These are phyloP conservation scores for Panaeolus cyanescens DNA, from an alignment of 768 basidiomycete species.

Conservation along the genomic window DNA sequence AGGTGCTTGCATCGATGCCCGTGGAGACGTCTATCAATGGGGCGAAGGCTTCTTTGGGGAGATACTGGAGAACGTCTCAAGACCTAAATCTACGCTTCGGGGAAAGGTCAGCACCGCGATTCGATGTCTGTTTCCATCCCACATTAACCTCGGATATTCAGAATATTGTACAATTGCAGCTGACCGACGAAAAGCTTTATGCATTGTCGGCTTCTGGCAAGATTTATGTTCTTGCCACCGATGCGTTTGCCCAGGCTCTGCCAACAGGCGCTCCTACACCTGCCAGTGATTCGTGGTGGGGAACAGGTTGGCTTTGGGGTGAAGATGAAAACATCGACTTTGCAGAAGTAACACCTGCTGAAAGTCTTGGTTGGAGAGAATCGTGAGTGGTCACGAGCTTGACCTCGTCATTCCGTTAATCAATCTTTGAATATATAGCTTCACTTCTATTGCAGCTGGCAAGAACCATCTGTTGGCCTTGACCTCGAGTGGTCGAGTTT, in stretches of 20 bases:
- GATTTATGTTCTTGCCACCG: slow-evolving; percentile 68
- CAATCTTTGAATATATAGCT: slow-evolving; percentile 39
- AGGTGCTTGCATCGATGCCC: slow-evolving; percentile 76
- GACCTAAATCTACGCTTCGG: slow-evolving; percentile 56
- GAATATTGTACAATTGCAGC: slow-evolving; percentile 70
- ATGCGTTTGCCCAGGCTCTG: slow-evolving; percentile 46
- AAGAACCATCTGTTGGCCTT: slow-evolving; percentile 70
- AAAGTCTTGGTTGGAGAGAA: slow-evolving; percentile 63
- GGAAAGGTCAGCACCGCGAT: slow-evolving; percentile 55
- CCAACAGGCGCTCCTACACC: slow-evolving; percentile 39
- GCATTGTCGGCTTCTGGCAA: slow-evolving; percentile 79
- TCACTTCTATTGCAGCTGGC: slow-evolving; percentile 75
- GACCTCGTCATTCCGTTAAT: not conserved
- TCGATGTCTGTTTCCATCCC: no score
- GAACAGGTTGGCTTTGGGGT: slow-evolving; percentile 59
- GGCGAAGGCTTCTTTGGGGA: slow-evolving; percentile 61
- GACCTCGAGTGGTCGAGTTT: slow-evolving; percentile 75
- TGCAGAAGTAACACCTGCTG: slow-evolving; percentile 60
- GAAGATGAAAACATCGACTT: slow-evolving; percentile 55
- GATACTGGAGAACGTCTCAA: slow-evolving; percentile 21
- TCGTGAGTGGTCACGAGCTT: slow-evolving; percentile 42
- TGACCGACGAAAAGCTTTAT: slow-evolving; percentile 64
- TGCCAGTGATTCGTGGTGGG: slow-evolving; percentile 60
- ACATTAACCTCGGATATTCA: slow-evolving; percentile 26
- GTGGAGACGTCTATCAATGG: slow-evolving; percentile 87